Evolutionary conservation across 306 rosid genomes (phyloP), one percentile per base, ranked within the genome.

Genomic region (Lathyrus tuberosus): DNA sequence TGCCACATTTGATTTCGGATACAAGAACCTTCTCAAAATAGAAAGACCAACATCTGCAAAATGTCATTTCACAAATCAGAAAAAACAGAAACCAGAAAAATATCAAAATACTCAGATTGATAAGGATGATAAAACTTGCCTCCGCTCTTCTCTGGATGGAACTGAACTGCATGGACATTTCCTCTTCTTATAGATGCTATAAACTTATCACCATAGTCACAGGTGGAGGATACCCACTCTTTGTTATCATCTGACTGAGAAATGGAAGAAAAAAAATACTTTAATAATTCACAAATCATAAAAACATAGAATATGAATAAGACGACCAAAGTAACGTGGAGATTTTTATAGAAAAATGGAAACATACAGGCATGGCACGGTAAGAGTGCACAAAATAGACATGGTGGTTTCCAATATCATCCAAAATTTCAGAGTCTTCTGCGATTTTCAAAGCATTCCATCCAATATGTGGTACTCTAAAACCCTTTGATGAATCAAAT

Each of bases 141-240:
- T 86, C 96, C 99, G 67, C 99, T 94, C 82, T 94, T 94, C 79
- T 94, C 97, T 0, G 99, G 99, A 75, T 94, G 99, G 84, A 94
- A 94, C 70, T 94, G 99, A 80, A 94, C 97, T 64, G 96, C 99
- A 69, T 91, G 99, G 73, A 87, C 97, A 56, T 85, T 94, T 77
- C 99, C 99, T 83, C 86, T 88, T 75, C 83, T 84, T 65, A 94
- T 82, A 43, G 97, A 94, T 3, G 97, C 91, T 84, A 94, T 87
- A 81, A 94, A 94, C 57, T 82, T 79, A 69, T 84, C 96, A 62
- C 99, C 97, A 17, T 94, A 94, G 71, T 91, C 80, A 80, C 97
- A 88, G 49, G 89, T 88, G 76, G 99, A 94, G 56, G 97, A 91
- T 70, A 91, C 64, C 97, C 97, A 94, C 65, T 89, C 97, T 78